Base-by-base conservation (phyloP, 331 rosid species). In the Quercus lobata region DNA sequence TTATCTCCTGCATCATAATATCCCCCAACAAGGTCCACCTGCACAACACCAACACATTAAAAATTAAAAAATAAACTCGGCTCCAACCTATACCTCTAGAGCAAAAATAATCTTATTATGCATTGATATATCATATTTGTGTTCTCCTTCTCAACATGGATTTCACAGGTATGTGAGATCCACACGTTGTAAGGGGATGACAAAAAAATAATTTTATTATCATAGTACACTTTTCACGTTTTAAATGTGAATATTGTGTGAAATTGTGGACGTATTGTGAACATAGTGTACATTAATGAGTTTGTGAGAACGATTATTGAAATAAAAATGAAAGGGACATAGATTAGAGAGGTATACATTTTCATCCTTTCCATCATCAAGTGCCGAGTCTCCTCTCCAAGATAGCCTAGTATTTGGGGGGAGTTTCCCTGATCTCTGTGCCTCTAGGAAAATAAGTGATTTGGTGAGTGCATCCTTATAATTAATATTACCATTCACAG, bases 1-100 rank as follows among this genome's bases (percentile, higher is more conserved):
- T 96, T 96, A 79, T 96, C 99, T 16, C 99, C 99, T 10, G 99
- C 99, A 77, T 96, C 99, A 72, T 93, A 96, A 73, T 96, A 93
- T 78, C 99, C 99, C 3, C 98, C 99, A 15, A 22, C 56, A 53
- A 96, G 93, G 78, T 95, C 98, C 73, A 89, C 84, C 99, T 95
- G 78, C 5, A 7, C 52, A 35, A 35, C 10, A 9, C 0, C 12
- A 41, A 41, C 46, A 41, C 18, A 49, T 11, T 49, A 1, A 49
- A 12, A 49, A 49, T 11, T 49, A 1, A 49, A 12, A 49, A 49
- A 49, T 41, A 49, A 49, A 14, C 54, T 14, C 1, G 11, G 46
- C 5, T 14, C 54, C 54, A 49, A 14, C 54, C 54, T 3, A 41
- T 8, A 8, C 46, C 46, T 41, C 46, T 41, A 41, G 46, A 41